Evolutionary conservation across 305 asterid species (phyloP).

Genomic region (Rubia occidens): DNA sequence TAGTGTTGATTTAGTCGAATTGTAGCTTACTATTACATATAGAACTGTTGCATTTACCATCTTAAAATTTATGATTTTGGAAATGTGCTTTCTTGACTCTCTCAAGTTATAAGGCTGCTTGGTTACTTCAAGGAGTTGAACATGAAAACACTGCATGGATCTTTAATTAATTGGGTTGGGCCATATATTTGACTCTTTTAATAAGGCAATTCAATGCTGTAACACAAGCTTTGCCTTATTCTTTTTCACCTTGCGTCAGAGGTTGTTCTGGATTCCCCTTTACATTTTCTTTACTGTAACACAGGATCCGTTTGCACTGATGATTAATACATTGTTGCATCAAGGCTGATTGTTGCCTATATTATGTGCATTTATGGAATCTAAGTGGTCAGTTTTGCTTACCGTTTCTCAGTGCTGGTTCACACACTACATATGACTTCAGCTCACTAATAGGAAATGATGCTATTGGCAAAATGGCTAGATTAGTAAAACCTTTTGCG

Average conservation of each 20-base stretch:
- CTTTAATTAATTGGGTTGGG: neutral
- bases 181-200: slow-evolving; percentile 5
- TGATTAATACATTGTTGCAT: neutral
- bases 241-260: neutral
- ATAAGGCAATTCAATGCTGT: neutral
- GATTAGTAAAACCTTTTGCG: neutral
- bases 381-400: neutral
- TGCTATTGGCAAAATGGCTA: neutral
- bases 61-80: neutral
- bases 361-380: neutral
- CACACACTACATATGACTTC: neutral
- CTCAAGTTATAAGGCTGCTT: neutral
- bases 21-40: neutral
- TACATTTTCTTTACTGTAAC: neutral
- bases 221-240: neutral
- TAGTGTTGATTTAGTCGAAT: neutral
- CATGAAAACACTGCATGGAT: neutral
- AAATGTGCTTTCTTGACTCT: neutral
- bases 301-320: neutral
- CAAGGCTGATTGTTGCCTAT: neutral
- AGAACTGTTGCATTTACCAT: neutral
- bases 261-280: neutral
- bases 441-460: neutral
- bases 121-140: neutral
- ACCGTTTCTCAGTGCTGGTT: neutral